These are phyloP conservation scores for Leccinum subrobustum DNA, from an alignment of 1,284 basidiomycete species.

Conservation along the genomic window DNA sequence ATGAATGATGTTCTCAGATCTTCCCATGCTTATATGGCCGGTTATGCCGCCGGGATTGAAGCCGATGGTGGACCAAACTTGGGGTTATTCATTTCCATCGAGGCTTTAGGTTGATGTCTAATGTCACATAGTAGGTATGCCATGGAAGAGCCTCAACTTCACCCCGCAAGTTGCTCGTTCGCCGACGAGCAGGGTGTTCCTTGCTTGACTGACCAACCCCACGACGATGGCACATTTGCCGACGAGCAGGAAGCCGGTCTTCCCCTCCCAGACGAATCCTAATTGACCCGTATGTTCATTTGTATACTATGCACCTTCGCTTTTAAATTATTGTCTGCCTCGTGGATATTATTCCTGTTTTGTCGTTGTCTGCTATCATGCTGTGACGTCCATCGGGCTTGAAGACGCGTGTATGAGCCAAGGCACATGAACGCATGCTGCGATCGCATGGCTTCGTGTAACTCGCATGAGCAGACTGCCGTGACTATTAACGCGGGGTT, in stretches of 20 bases:
- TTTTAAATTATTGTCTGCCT: slow-evolving; percentile 1
- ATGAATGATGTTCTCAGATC: slow-evolving; percentile 9
- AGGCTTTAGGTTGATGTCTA: slow-evolving; percentile 14
- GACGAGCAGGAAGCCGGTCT: slow-evolving; percentile 4
- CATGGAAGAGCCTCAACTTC: slow-evolving; percentile 1
- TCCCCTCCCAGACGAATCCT: slow-evolving; percentile 9
- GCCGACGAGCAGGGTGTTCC: slow-evolving; percentile 7
- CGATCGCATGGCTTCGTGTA: slow-evolving; percentile 18
- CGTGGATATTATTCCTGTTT: not conserved
- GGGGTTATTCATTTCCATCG: slow-evolving; percentile 18
- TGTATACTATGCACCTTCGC: slow-evolving; percentile 5
- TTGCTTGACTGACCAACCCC: not conserved
- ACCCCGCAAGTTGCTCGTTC: not conserved
- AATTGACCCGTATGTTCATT: not conserved
- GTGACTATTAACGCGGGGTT: slow-evolving; percentile 14
- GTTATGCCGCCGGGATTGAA: slow-evolving; percentile 2
- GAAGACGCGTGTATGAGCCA: slow-evolving; percentile 3
- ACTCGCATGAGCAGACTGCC: slow-evolving; percentile 6
- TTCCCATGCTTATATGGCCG: slow-evolving; percentile 6
- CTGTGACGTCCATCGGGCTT: slow-evolving; percentile 1
- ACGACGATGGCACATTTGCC: not conserved
- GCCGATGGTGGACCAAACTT: slow-evolving; percentile 7
- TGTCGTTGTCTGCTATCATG: slow-evolving; percentile 4
- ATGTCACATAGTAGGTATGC: slow-evolving; percentile 18
- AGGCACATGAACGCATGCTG: slow-evolving; percentile 29